Percentiles rank a stretch among this genome's conserved stretches.
phyloP scores from a whole-genome alignment of 805 yeast genomes.

The Yamadazyma ubonensis region DNA sequence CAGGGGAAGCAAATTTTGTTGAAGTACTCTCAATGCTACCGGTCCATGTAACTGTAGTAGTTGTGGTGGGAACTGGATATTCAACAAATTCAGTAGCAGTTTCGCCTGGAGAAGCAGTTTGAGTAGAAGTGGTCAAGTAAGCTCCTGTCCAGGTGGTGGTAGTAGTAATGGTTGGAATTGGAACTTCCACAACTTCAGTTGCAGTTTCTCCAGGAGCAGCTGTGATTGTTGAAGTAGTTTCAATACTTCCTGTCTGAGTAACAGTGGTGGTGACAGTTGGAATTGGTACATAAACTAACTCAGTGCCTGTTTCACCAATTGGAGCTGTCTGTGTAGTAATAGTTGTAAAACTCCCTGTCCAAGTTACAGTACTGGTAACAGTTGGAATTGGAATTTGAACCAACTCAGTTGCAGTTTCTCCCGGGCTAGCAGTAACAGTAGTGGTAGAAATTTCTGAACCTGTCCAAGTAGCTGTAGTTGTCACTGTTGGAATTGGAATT shows the following conservation, averaged over 20 bases:
- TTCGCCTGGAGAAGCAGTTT: too few species aligned
- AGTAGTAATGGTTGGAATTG: too few species aligned
- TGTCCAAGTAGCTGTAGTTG: background rate
- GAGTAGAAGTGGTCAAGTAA: too few species aligned
- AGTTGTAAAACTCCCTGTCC: constrained; percentile 16
- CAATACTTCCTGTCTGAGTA: constrained; percentile 16
- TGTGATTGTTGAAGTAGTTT: constrained; percentile 10
- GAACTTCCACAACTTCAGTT: too few species aligned
- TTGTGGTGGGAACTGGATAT: too few species aligned
- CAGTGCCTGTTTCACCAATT: constrained; percentile 21
- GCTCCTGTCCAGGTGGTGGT: too few species aligned
- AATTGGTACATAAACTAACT: constrained; percentile 17
- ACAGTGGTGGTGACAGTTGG: constrained; percentile 17
- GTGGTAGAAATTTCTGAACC: constrained; percentile 8
- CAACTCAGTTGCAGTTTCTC: constrained; percentile 21
- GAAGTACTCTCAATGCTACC: constrained; percentile 14
- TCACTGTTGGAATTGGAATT: too few species aligned
- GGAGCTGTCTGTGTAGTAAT: constrained; percentile 19
- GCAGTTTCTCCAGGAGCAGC: too few species aligned
- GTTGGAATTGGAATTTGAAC: constrained; percentile 22
- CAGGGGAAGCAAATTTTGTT: constrained; percentile 19
- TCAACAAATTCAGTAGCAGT: too few species aligned
- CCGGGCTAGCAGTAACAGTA: constrained; percentile 15
- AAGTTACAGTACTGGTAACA: constrained; percentile 12
- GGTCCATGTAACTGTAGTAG: constrained; percentile 16